Conservation (phyloP, 2,329 filamentous ascomycete species). For the Mollisia scopiformis region DNA sequence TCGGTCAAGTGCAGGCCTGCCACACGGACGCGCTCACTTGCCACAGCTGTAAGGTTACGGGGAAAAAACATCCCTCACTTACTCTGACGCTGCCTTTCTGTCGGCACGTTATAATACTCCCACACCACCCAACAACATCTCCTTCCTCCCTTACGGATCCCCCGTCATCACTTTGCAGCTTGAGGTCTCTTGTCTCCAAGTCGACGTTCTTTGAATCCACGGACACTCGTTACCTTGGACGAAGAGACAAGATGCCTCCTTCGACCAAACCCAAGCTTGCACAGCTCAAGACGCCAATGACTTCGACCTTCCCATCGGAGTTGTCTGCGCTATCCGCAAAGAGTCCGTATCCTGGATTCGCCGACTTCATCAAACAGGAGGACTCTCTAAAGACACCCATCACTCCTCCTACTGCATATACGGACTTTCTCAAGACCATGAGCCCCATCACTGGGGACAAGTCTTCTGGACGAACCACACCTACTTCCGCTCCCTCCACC, state of each 20-base stretch:
- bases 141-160: constrained; percentile 29
- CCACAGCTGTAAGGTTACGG: constrained; percentile 10
- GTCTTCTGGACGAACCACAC: constrained; percentile 47
- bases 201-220: constrained; percentile 32
- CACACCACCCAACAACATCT: constrained; percentile 19
- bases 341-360: constrained; percentile 67
- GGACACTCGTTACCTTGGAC: constrained; percentile 28
- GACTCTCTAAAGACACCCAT: constrained; percentile 79
- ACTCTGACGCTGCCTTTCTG: no score
- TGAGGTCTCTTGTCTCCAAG: constrained; percentile 30
- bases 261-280: constrained; percentile 56
- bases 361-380: constrained; percentile 67
- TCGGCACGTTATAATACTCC: constrained; percentile 35
- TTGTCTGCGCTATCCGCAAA: constrained; percentile 62
- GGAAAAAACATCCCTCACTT: constrained; percentile 13
- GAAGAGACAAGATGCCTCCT: constrained; percentile 33
- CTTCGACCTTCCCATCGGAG: constrained; percentile 62
- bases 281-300: constrained; percentile 64
- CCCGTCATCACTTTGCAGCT: constrained; percentile 35
- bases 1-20: constrained; percentile 23
- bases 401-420: constrained; percentile 86
- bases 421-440: constrained; percentile 88
- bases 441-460: constrained; percentile 37
- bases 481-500: constrained; percentile 46
- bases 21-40: constrained; percentile 27